phyloP scores from a whole-genome alignment of 768 basidiomycete genomes.

The Kwoniella botswanensis region DNA sequence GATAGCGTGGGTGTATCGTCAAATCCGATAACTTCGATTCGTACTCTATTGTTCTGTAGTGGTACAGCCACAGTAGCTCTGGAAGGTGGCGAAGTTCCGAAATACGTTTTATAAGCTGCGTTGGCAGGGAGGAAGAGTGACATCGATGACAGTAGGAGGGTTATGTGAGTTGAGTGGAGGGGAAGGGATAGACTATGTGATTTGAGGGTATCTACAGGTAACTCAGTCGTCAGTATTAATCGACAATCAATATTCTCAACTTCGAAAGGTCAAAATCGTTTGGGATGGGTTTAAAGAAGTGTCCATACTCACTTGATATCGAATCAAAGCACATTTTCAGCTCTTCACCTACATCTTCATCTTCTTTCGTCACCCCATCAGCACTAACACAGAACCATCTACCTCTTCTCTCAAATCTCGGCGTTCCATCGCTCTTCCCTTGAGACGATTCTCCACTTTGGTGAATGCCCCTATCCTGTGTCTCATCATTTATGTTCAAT shows the following conservation, averaged over 20 bases:
- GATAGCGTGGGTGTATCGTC: constrained; percentile 40
- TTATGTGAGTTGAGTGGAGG: constrained; percentile 72
- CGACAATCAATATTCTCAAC: neutral
- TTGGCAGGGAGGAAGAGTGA: constrained; percentile 78
- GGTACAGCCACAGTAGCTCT: constrained; percentile 90
- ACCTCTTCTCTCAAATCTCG: constrained; percentile 55
- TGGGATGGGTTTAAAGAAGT: neutral
- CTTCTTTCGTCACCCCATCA: constrained; percentile 62
- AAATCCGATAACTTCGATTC: constrained; percentile 83
- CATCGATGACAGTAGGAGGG: constrained; percentile 77
- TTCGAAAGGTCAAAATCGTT: no score
- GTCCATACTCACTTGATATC: constrained; percentile 65
- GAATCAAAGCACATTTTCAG: constrained; percentile 70
- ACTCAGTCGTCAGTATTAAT: neutral
- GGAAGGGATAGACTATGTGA: constrained; percentile 64
- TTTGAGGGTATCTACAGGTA: constrained; percentile 64
- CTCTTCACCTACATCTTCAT: constrained; percentile 70
- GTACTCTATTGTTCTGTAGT: constrained; percentile 67
- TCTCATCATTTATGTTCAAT: neutral
- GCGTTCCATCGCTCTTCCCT: constrained; percentile 1
- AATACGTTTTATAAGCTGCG: constrained; percentile 75
- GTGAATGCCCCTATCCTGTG: neutral
- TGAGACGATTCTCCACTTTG: no score
- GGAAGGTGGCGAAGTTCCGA: constrained; percentile 88
- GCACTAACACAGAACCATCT: constrained; percentile 73